A percentile compares a stretch with the other conserved stretches of the same genome.
phyloP scores from a whole-genome alignment of 164 flowering plant genomes.

The Dillenia suffruticosa region DNA sequence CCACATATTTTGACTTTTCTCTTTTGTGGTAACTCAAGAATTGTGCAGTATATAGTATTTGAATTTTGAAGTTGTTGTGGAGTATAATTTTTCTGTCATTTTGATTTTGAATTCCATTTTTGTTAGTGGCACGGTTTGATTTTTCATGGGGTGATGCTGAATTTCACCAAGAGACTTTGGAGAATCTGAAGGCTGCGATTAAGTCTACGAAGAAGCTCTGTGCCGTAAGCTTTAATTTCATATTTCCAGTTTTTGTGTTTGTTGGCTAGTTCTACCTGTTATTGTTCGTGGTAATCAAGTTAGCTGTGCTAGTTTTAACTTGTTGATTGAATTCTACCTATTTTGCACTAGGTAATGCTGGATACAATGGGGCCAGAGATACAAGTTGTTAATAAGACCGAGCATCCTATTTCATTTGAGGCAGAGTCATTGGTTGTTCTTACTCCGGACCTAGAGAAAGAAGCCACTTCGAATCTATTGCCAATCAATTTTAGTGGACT shows the following conservation, averaged over 20 bases:
- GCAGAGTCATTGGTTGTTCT: conserved; percentile 55
- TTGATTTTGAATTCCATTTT: neutral
- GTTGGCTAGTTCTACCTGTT: too few relatives aligned
- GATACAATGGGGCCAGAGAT: conserved; percentile 92
- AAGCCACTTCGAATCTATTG: conserved; percentile 61
- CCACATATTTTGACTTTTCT: too few relatives aligned
- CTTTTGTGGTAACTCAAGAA: too few relatives aligned
- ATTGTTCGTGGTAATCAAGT: too few relatives aligned
- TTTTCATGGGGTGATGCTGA: conserved; percentile 72
- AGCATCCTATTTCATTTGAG: conserved; percentile 51
- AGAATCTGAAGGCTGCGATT: conserved; percentile 55
- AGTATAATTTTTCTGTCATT: neutral
- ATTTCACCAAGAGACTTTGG: conserved; percentile 72
- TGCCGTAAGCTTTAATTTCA: conserved; percentile 42
- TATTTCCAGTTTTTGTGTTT: too few relatives aligned
- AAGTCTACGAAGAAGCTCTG: conserved; percentile 71
- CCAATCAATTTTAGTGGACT: conserved; percentile 85
- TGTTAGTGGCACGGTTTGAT: conserved; percentile 70
- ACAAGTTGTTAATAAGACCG: conserved; percentile 74
- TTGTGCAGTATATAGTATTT: too few relatives aligned
- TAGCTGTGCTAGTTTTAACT: too few relatives aligned
- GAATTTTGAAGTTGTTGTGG: too few relatives aligned
- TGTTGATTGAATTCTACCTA: too few relatives aligned
- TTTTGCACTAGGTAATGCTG: conserved; percentile 62
- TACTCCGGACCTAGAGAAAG: conserved; percentile 68